These are phyloP conservation scores for Nyctanthes arbortristis DNA, from an alignment of 257 asterid species.

Conservation along the genomic window DNA sequence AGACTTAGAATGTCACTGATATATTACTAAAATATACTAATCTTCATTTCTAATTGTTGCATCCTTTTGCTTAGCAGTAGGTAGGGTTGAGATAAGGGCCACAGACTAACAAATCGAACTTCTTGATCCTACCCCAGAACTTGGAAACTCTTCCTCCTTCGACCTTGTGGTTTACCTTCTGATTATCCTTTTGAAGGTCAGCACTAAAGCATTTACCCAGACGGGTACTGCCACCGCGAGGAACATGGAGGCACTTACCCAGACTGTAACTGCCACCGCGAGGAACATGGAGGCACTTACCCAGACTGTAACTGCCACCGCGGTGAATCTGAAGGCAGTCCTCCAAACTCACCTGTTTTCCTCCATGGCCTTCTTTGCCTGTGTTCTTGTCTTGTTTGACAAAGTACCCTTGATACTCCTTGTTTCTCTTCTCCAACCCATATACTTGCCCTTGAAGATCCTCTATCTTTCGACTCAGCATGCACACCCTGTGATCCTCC, in stretches of 20 bases:
- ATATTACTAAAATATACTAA: constrained; percentile 11
- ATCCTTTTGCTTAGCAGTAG: constrained; percentile 28
- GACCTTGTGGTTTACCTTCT: constrained; percentile 18
- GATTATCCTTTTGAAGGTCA: constrained; percentile 34
- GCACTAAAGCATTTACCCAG: constrained; percentile 33
- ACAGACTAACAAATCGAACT: constrained; percentile 66
- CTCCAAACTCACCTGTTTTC: constrained; percentile 41
- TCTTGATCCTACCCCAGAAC: constrained; percentile 79
- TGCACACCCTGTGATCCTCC: constrained; percentile 80
- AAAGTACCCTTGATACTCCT: constrained; percentile 69
- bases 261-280: constrained; percentile 12
- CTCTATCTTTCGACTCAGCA: constrained; percentile 84
- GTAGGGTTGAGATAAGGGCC: constrained; percentile 51
- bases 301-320: constrained; percentile 5
- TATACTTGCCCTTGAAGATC: constrained; percentile 88
- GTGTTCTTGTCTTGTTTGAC: constrained; percentile 50
- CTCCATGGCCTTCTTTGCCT: constrained; percentile 29
- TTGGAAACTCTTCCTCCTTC: constrained; percentile 39
- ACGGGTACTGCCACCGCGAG: constrained; percentile 19
- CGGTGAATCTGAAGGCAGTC: constrained; percentile 47
- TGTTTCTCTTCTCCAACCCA: constrained; percentile 82
- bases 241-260: constrained; percentile 34
- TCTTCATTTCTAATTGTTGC: constrained; percentile 16
- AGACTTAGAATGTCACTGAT: not conserved
- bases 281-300: constrained; percentile 38